Percentiles rank a stretch among this genome's conserved stretches.
Conservation (phyloP, 108 stramenopile genomes). For the Nannochloropsis oceanica region DNA sequence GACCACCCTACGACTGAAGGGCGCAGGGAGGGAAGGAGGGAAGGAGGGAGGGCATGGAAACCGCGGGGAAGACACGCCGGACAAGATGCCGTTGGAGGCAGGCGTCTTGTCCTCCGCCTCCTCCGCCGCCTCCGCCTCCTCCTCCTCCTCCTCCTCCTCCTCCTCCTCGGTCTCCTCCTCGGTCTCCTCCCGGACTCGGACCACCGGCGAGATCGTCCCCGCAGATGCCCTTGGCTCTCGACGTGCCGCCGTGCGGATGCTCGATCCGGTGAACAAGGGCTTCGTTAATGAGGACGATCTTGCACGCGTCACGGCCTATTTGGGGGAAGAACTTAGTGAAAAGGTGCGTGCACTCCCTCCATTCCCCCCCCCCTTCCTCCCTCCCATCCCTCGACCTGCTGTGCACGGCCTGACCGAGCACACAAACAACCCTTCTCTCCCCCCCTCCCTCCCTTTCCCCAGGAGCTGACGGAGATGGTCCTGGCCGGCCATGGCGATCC, state of each 20-base stretch:
- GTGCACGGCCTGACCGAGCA: no score
- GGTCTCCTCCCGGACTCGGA: neutral
- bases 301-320: neutral
- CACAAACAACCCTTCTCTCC: neutral
- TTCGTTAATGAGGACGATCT: conserved; percentile 5
- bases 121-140: no score
- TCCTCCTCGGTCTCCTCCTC: neutral
- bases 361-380: neutral
- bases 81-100: neutral
- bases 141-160: neutral
- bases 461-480: neutral
- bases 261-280: neutral
- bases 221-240: neutral
- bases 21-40: neutral
- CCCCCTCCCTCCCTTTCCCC: neutral
- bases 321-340: conserved; percentile 13
- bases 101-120: neutral
- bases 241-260: neutral
- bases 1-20: neutral
- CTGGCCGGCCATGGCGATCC: neutral
- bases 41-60: neutral
- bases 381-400: no score
- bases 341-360: neutral
- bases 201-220: neutral
- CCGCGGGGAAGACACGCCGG: neutral